These are phyloP conservation scores for Afroboletus lepidellus DNA, from an alignment of 1,284 basidiomycete genomes.

Conservation along the genomic window DNA sequence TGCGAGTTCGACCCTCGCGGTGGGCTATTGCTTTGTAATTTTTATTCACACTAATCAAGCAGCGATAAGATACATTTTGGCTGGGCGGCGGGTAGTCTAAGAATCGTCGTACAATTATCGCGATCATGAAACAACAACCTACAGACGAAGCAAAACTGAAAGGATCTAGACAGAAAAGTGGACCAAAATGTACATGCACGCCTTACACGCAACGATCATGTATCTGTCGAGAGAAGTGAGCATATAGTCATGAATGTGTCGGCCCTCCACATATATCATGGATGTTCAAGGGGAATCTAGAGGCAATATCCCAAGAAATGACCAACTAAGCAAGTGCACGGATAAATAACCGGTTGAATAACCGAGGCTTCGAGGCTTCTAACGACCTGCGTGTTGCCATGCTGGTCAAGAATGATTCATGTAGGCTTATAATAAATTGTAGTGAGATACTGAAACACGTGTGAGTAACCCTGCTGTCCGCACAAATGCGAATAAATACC, in stretches of 20 bases:
- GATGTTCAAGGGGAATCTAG: constrained; percentile 28
- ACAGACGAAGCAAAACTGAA: constrained; percentile 13
- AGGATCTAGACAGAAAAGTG: constrained; percentile 11
- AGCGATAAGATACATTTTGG: constrained; percentile 16
- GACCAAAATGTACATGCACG: constrained; percentile 16
- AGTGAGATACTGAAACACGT: constrained; percentile 46
- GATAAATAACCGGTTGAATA: constrained; percentile 31
- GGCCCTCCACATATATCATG: constrained; percentile 21
- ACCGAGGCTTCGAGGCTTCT: constrained; percentile 20
- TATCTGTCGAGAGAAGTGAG: constrained; percentile 9
- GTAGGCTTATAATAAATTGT: constrained; percentile 62
- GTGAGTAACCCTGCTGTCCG: constrained; percentile 10
- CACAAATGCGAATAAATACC: constrained; percentile 41
- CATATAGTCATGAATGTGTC: constrained; percentile 20
- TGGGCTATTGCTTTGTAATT: constrained; percentile 53
- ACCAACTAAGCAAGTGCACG: constrained; percentile 25
- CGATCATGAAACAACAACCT: constrained; percentile 15
- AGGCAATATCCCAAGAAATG: constrained; percentile 32
- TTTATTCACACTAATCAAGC: not conserved
- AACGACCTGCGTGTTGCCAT: constrained; percentile 26
- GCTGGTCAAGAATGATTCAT: constrained; percentile 21
- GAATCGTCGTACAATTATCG: constrained; percentile 16
- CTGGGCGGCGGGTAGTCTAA: constrained; percentile 24
- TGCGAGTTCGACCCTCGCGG: constrained; percentile 91
- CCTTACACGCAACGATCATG: constrained; percentile 10